Base-by-base conservation (phyloP, 1,284 basidiomycete species). In the Ustilago hordei region DNA sequence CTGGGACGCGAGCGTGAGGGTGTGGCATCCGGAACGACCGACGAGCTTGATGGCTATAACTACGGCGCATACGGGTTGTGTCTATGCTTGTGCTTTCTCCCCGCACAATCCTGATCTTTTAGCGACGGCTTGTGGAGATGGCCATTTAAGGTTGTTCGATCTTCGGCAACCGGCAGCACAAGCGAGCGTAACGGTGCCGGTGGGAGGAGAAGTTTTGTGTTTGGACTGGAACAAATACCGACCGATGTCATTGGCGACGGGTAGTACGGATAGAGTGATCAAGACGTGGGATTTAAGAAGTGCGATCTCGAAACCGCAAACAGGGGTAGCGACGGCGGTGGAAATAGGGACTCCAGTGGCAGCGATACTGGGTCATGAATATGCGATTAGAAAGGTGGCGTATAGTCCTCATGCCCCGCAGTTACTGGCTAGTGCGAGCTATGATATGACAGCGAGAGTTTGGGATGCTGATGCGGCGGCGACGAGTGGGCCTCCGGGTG, bases 401-500 rank as follows among this genome's bases (percentile, higher is more conserved):
- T 86, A 79, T 58, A 83, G 81, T 43, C 88, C 92, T 23, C 91
- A 92, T 85, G 87, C 89, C n/a, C 87, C 92, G 2, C 91, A 94
- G 79, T 82, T 95, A 9, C 87, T 98, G 31, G 93, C 93, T 0
- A 93, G 91, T 59, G 93, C 92, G 23, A 92, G 93, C 75, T 99
- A 98, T 87, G 96, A 99, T 86, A 99, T 98, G 96, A 94, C 94
- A 2, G 95, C 93, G 85, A 89, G 94, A 86, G 89, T 95, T 90
- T 98, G 89, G 87, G 82, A 84, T 53, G 63, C 75, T 8, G 81
- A 82, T 56, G 79, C 75, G 5, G 73, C 74, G 7, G 71, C 63
- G 19, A 50, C 58, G 39, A 45, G 28, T 15, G 64, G 43, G 4
- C 59, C 56, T 2, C 63, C 64, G 1, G 58, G 60, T 19, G 75